Evolutionary conservation across 2,329 filamentous ascomycete genomes (phyloP), one percentile per base, ranked within the genome.

Genomic region (Paraphaeosphaeria minitans): DNA sequence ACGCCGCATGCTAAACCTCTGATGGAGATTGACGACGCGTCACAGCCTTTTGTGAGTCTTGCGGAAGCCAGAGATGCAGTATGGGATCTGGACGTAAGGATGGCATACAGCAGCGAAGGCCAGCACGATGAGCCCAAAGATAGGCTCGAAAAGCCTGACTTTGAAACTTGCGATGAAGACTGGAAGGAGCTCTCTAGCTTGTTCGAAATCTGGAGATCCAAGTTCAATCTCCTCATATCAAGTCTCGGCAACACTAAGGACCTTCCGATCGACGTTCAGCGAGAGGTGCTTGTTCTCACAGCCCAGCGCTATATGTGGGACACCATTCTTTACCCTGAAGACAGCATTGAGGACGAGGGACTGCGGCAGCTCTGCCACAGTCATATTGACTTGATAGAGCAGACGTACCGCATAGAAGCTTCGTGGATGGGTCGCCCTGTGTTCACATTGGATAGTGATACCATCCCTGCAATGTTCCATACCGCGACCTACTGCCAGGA

Each of bases 1-100:
- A 37, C 48, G 12, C 48, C 54, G 24, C 53, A 60, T 13, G 57
- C 55, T 24, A 47, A 31, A 22, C 57, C 55, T 35, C 35, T 57
- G 6, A 43, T 41, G 19, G 57, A 60, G 21, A 46, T 60, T 33
- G 55, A 57, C 9, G 49, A 57, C 27, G 35, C 42, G 4, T 33
- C 9, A 39, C 16, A 29, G 9, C 21, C 43, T 13, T 46, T 46
- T 13, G 7, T 16, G 14, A 46, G 19, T 29, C 43, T 46, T 24
- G 43, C 43, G 14, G 43, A 46, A 46, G 43, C 43, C 21, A 46
- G 10, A 19, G 43, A 46, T 29, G 43, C 43, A 8, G 27, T 24
- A 2, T 46, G 43, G 43, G 43, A 46, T 21, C 19, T 46, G 6
- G 43, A 46, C 12, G 43, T 46, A 2, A 46, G 19, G 43, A 46